A percentile compares a stretch with the other conserved stretches of the same genome.
These are phyloP conservation scores for Pythium aphanidermatum DNA, from an alignment of 352 stramenopile species.

Conservation along the genomic window DNA sequence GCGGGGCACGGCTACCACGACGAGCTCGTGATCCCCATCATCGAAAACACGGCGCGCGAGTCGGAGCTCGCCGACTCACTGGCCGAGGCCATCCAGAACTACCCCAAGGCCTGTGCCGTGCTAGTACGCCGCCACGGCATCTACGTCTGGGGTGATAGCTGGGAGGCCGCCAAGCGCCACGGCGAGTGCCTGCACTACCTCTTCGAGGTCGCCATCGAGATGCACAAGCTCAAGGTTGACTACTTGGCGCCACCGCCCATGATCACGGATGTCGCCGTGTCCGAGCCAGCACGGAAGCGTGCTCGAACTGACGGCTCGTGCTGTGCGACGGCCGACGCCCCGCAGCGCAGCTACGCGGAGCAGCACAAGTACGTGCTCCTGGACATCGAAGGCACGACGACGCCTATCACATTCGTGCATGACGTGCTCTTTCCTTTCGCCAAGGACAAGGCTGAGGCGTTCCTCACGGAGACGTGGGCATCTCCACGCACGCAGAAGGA, in stretches of 20 bases:
- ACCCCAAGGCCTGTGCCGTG: constrained; percentile 89
- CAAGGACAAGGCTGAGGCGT: constrained; percentile 48
- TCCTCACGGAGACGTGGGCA: constrained; percentile 49
- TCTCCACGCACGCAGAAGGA: constrained; percentile 40
- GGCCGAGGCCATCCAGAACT: constrained; percentile 70
- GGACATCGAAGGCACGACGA: constrained; percentile 96
- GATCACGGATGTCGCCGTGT: neutral
- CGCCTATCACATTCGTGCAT: constrained; percentile 95
- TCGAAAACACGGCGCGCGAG: constrained; percentile 95
- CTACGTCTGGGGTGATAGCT: constrained; percentile 95
- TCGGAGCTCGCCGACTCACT: constrained; percentile 89
- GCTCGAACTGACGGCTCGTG: constrained; percentile 21
- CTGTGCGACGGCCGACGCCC: constrained; percentile 3
- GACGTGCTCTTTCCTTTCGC: constrained; percentile 93
- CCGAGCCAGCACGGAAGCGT: constrained; percentile 52
- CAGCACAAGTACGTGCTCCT: constrained; percentile 91
- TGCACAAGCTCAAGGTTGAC: constrained; percentile 85
- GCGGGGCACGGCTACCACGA: constrained; percentile 89
- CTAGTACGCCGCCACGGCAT: constrained; percentile 94
- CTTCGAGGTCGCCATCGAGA: constrained; percentile 89
- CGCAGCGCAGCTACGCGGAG: constrained; percentile 37
- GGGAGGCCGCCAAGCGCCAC: constrained; percentile 95
- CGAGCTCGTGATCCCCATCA: constrained; percentile 93
- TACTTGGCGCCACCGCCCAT: constrained; percentile 30
- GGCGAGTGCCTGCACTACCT: constrained; percentile 97